phyloP scores from a whole-genome alignment of 805 yeast species.

The Yarrowia sp. region DNA sequence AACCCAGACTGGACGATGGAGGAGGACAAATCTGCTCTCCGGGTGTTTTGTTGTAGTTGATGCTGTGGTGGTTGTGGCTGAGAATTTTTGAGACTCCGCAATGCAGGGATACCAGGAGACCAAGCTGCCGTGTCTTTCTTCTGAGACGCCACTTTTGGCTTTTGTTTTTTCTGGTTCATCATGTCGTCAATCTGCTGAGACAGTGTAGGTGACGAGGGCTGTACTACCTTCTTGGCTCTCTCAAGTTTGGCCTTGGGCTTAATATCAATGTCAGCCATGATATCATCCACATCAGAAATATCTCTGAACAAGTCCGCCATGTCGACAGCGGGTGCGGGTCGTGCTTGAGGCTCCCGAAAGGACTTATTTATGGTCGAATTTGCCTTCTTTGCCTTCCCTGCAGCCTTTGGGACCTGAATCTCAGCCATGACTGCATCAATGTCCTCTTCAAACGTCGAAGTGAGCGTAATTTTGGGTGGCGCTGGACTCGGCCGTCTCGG shows the following conservation, averaged over 20 bases:
- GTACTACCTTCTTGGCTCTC: neutral
- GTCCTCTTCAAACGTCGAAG: constrained; percentile 9
- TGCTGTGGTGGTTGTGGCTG: neutral
- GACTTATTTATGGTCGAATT: neutral
- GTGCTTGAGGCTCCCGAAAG: neutral
- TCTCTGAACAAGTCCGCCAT: neutral
- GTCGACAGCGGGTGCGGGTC: neutral
- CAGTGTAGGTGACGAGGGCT: neutral
- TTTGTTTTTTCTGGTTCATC: neutral
- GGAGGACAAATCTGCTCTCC: neutral
- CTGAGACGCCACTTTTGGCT: neutral
- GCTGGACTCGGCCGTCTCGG: too few species aligned
- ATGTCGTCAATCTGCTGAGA: neutral
- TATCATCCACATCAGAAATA: neutral
- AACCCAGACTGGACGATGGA: neutral
- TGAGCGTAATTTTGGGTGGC: neutral
- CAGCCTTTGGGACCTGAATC: neutral
- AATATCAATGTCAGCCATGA: neutral
- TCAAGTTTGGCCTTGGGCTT: neutral
- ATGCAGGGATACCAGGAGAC: neutral
- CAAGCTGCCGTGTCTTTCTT: neutral
- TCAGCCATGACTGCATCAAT: constrained; percentile 10
- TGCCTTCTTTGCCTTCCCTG: neutral
- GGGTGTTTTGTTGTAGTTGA: neutral
- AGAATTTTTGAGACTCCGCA: neutral